Conservation (phyloP, 768 basidiomycete genomes). For the Daedaleopsis sinensis region DNA sequence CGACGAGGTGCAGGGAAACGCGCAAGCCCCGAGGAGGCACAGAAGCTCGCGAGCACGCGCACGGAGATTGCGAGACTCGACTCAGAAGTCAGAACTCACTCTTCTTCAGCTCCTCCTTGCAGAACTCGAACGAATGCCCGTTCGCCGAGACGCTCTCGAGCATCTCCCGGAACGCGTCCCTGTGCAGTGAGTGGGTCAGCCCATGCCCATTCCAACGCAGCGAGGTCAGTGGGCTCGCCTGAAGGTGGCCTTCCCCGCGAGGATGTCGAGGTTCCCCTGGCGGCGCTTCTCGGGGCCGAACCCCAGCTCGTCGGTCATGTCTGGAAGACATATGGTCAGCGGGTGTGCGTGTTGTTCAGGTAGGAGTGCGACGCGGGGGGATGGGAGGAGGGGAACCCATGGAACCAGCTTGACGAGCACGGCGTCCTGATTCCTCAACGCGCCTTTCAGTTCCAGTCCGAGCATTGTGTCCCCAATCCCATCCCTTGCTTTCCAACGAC, state of each 20-base stretch:
- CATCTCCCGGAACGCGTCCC: conserved; percentile 90
- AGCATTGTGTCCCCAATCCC: too few species aligned
- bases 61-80: too few species aligned
- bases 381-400: not conserved
- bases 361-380: not conserved
- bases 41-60: too few species aligned
- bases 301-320: conserved; percentile 89
- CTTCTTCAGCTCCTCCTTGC: conserved; percentile 71
- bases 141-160: conserved; percentile 74
- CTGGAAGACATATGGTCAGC: conserved; percentile 40
- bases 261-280: conserved; percentile 71
- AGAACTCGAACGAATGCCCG: conserved; percentile 83
- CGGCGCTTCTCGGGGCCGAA: conserved; percentile 78
- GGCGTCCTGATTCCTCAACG: too few species aligned
- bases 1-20: not conserved
- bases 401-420: too few species aligned
- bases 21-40: not conserved
- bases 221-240: conserved; percentile 43
- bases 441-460: too few species aligned
- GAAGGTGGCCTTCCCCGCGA: conserved; percentile 70
- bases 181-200: conserved; percentile 37
- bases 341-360: not conserved
- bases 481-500: too few species aligned
- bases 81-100: conserved; percentile 48
- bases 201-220: too few species aligned